Conservation (phyloP, 75 land plant genomes). For the Cunninghamia lanceolata region DNA sequence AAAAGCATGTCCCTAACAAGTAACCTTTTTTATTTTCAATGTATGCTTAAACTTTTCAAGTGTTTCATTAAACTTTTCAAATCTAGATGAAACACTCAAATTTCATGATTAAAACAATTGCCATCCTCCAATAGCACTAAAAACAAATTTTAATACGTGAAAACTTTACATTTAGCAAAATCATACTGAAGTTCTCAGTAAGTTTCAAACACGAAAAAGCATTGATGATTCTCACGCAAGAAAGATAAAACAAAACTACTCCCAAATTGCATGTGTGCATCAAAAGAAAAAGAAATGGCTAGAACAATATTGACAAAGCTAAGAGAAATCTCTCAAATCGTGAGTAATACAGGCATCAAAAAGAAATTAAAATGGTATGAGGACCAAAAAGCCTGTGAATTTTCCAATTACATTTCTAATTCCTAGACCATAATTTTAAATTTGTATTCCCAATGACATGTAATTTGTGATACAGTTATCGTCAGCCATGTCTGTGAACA, state of each 20-base stretch:
- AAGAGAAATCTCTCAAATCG: neutral
- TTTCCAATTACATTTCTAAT: neutral
- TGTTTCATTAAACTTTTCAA: neutral
- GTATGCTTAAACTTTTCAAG: neutral
- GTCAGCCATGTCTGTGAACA: neutral
- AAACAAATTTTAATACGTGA: neutral
- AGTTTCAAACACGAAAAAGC: neutral
- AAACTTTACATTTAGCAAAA: neutral
- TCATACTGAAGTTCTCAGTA: neutral
- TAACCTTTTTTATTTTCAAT: neutral
- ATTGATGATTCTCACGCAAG: neutral
- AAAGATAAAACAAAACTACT: neutral
- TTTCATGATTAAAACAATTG: neutral
- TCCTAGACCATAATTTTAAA: neutral
- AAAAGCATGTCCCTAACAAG: neutral
- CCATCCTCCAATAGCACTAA: neutral
- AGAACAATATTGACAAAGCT: neutral
- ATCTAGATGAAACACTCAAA: neutral
- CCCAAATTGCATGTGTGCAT: neutral
- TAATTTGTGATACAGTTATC: neutral
- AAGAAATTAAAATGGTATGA: neutral
- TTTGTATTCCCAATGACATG: neutral
- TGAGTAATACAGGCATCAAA: neutral
- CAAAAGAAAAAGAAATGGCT: neutral
- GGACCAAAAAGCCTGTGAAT: neutral